Base-by-base conservation (phyloP, 345 rosid species). In the Boechera stricta region DNA sequence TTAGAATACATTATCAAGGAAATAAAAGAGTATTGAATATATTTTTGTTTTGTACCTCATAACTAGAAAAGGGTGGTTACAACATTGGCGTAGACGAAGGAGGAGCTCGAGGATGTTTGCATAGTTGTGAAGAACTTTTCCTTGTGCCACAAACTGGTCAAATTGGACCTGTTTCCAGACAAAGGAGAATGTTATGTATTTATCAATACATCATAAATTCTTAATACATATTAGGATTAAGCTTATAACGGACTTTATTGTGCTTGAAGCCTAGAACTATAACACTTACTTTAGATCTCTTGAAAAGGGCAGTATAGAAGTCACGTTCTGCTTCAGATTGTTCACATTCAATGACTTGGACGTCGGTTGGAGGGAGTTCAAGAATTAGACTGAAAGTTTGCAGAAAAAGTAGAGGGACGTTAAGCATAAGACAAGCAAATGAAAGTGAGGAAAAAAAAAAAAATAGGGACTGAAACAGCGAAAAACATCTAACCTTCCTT, bases 21-120 rank as follows among this genome's bases (percentile, higher is more conserved):
- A 10, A 1, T 51, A 24, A 64, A 7, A 0, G 49, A 64, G 67
- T 45, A 21, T 24, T 53, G 65, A 53, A 55, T 44, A 21, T 21
- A 26, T 16, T 58, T 42, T 28, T 5, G 11, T n/a, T 64, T 51
- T 45, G 36, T 36, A 84, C 93, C 96, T 84, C 90, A 88, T 83
- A 47, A 88, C 91, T 61, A 88, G 91, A 77, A 79, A 90, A 5
- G 91, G 91, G 42, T 88, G 90, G 83, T 90, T 88, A 84, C 93
- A 90, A 69, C 93, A 87, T 57, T 90, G 90, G 79, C 96, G 86
- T 74, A 86, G 57, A 61, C 93, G 87, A 71, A 88, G 92, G 26
- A 86, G 81, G 61, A 90, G 84, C 85, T 88, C 93, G 4, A 90
- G 87, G 72, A 90, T 88, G 58, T 73, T 81, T 54, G 87, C 91